Base-by-base conservation (phyloP, 306 rosid genomes). In the Vigna mungo region DNA sequence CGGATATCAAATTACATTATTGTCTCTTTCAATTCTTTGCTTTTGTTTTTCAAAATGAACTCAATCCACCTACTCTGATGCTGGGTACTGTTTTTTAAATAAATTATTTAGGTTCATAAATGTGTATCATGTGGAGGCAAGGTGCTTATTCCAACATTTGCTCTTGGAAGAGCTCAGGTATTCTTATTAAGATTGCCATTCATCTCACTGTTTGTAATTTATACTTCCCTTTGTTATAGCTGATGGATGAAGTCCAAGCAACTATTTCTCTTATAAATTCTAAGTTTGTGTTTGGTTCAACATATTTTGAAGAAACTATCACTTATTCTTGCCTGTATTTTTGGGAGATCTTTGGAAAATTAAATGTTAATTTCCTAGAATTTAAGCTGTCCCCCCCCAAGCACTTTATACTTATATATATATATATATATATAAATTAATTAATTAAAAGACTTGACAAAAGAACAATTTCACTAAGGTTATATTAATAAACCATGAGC, bases 151-250 rank as follows among this genome's bases (percentile, higher is more conserved):
- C 97, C 98, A 74, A 85, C 98, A 64, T 92, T 90, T 88, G 98
- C 93, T 72, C 90, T 94, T n/a, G 97, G 97, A 84, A 91, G 97
- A 86, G 96, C 98, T 83, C 97, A 94, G 98, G 98, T 94, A 83
- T 68, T 76, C 39, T 72, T 27, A 66, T 66, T 5, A 76, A 55
- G 41, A 73, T 82, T 6, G n/a, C 30, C 39, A 49, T 68, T 64
- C 59, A 23, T 76, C 70, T 56, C 46, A 30, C 11, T 53, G 30
- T 53, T 47, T 43, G 56, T 65, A 67, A 46, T 63, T 48, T 76
- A 30, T 80, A 7, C 49, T 72, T 65, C 25, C 36, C 54, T 44
- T 52, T 73, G 64, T 18, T 56, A 6, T 59, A 30, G 34, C 47
- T 48, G 64, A 72, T 55, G 78, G 56, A 61, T 47, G 32, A 72